A percentile compares a stretch with the other conserved stretches of the same genome.
These are phyloP conservation scores for Heritiera littoralis DNA, from an alignment of 345 rosid genomes.

Conservation along the genomic window DNA sequence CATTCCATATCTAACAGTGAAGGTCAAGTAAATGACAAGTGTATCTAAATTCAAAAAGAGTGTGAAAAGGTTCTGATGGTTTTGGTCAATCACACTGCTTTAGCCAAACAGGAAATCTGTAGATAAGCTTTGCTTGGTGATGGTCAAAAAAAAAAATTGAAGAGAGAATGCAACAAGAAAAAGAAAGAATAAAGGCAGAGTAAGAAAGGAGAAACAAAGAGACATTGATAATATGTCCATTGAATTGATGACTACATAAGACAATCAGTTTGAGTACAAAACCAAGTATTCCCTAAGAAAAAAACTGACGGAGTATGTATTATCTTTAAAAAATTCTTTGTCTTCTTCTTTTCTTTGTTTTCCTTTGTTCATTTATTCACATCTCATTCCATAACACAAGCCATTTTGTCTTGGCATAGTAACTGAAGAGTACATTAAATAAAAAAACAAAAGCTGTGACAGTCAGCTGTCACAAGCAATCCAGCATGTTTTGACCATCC, in stretches of 20 bases:
- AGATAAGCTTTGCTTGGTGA: not conserved
- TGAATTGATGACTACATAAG: not conserved
- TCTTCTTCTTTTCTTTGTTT: not conserved
- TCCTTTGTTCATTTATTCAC: not conserved
- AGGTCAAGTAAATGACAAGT: not conserved
- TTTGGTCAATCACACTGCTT: not conserved
- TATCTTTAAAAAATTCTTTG: not conserved
- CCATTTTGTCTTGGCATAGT: not conserved
- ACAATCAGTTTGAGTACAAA: not conserved
- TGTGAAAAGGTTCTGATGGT: no score
- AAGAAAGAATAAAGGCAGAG: not conserved
- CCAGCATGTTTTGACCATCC: not conserved
- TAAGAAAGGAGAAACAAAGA: not conserved
- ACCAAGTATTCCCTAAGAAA: not conserved
- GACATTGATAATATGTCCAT: not conserved
- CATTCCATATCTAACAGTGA: no score
- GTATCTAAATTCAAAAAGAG: not conserved
- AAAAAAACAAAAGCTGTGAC: not conserved
- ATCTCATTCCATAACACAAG: not conserved
- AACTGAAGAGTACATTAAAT: conserved; percentile 3
- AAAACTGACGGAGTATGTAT: not conserved
- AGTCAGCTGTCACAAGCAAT: not conserved
- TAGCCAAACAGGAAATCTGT: not conserved
- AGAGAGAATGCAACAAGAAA: not conserved
- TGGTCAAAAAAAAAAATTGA: not conserved